Base-by-base conservation (phyloP, 805 yeast species). In the Starmerella scarabaei region DNA sequence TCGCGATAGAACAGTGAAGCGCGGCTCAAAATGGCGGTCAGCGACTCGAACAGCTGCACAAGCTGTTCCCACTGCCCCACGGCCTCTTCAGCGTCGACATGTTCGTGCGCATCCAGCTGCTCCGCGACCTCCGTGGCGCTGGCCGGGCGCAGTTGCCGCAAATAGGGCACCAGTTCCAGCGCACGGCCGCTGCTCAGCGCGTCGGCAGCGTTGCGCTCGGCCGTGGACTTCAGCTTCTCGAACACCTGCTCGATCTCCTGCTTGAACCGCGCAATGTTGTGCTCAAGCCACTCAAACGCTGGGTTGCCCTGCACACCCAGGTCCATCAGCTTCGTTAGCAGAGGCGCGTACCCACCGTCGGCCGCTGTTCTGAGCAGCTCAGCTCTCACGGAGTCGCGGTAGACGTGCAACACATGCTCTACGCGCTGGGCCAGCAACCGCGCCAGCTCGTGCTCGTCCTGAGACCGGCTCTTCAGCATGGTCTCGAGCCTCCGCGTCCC, bases 301-400 rank as follows among this genome's bases (percentile, higher is more conserved):
- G 88, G 88, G 53, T 74, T 77, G 41, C 72, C 76, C 34, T 64
- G 68, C 2, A 71, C 67, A n/a, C 76, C 79, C 26, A 80, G 60
- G 45, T 78, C 82, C 33, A 76, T 56, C 26, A 80, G 60, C 47
- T 69, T 71, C n/a, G 68, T 64, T 19, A 78, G 68, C 23, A 55
- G 38, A 23, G 51, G 56, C 18, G 60, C 49, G 44, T 61, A 62
- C 35, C 58, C 50, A 17, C 55, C 58, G 18, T 61, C 60, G 1
- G 59, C 51, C 4, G 53, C 41, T 1, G 65, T 40, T 6, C 45
- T 36, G 21, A 54, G 48, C 33, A 80, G 61, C 33, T 61, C 59
- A 15, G 63, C 60, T 78, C 80, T 75, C n/a, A 72, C 55, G 21
- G 62, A 61, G 35, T 62, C 61, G 51, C 73, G 71, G 56, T 79